Conservation (phyloP, 2,329 filamentous ascomycete species). For the Dendrostoma leiphaemia region DNA sequence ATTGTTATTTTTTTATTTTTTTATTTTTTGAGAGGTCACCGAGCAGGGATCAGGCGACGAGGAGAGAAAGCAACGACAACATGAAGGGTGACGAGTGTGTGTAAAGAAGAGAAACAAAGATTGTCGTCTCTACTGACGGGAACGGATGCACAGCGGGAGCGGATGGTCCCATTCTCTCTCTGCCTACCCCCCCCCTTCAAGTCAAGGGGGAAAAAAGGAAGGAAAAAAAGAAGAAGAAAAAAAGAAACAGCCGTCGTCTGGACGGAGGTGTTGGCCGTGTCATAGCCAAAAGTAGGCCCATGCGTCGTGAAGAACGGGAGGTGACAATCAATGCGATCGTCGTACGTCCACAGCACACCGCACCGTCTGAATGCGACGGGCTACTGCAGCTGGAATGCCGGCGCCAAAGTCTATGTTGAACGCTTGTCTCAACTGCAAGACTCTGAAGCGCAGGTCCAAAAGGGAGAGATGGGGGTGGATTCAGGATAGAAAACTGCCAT, state of each 20-base stretch:
- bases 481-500: too few species aligned
- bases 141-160: slow-evolving; percentile 10
- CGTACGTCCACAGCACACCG: neutral
- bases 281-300: slow-evolving; percentile 7
- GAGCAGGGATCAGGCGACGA: slow-evolving; percentile 12
- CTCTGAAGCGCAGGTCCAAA: neutral
- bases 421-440: slow-evolving; percentile 10
- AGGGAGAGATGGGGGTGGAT: neutral
- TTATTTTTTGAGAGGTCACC: neutral
- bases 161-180: slow-evolving; percentile 7
- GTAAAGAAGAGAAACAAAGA: too few species aligned
- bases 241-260: neutral
- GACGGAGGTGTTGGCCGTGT: neutral
- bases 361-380: slow-evolving; percentile 1
- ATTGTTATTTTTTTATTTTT: neutral
- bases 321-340: neutral
- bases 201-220: neutral
- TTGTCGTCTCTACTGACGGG: neutral
- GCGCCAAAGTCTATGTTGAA: slow-evolving; percentile 3
- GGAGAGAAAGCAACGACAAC: neutral
- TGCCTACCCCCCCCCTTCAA: too few species aligned
- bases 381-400: slow-evolving; percentile 8
- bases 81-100: neutral
- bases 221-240: neutral
- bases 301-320: neutral